phyloP scores from a whole-genome alignment of 2,329 filamentous ascomycete species.

The Ophiocordyceps robertsii region DNA sequence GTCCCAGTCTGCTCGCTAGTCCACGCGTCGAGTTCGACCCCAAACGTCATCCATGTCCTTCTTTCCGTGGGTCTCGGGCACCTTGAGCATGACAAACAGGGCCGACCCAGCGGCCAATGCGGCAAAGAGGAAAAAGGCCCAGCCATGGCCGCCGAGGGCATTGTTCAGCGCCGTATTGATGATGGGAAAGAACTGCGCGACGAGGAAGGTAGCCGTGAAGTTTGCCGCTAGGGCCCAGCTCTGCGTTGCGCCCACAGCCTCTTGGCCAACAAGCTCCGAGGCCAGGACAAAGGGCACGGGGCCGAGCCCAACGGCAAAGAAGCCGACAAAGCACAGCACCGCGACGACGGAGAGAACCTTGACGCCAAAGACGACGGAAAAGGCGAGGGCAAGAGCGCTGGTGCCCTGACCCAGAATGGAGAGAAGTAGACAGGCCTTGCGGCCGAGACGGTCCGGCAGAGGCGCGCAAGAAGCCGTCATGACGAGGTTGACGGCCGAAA shows the following conservation, averaged over 20 bases:
- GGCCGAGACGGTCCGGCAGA: slow-evolving; percentile 73
- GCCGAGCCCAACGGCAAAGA: slow-evolving; percentile 81
- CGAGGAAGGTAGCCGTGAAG: slow-evolving; percentile 80
- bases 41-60: slow-evolving; percentile 81
- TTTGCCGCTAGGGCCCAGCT: slow-evolving; percentile 79
- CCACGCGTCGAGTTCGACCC: slow-evolving; percentile 49
- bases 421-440: slow-evolving; percentile 70
- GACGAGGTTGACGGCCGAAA: slow-evolving; percentile 75
- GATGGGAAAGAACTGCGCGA: slow-evolving; percentile 90
- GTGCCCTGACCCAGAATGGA: slow-evolving; percentile 77
- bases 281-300: slow-evolving; percentile 92
- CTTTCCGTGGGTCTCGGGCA: slow-evolving; percentile 85
- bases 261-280: slow-evolving; percentile 77
- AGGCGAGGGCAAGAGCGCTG: slow-evolving; percentile 62
- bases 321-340: slow-evolving; percentile 74
- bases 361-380: slow-evolving; percentile 62
- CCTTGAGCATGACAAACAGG: slow-evolving; percentile 56
- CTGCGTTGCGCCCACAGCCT: slow-evolving; percentile 85
- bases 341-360: slow-evolving; percentile 69
- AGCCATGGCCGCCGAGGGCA: slow-evolving; percentile 54
- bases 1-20: slow-evolving; percentile 18
- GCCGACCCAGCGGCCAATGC: slow-evolving; percentile 55
- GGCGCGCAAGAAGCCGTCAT: slow-evolving; percentile 74
- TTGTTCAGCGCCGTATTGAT: slow-evolving; percentile 61
- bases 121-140: slow-evolving; percentile 88